Evolutionary conservation across 1,284 basidiomycete genomes (phyloP).

Genomic region (Cystobasidium pallidum): DNA sequence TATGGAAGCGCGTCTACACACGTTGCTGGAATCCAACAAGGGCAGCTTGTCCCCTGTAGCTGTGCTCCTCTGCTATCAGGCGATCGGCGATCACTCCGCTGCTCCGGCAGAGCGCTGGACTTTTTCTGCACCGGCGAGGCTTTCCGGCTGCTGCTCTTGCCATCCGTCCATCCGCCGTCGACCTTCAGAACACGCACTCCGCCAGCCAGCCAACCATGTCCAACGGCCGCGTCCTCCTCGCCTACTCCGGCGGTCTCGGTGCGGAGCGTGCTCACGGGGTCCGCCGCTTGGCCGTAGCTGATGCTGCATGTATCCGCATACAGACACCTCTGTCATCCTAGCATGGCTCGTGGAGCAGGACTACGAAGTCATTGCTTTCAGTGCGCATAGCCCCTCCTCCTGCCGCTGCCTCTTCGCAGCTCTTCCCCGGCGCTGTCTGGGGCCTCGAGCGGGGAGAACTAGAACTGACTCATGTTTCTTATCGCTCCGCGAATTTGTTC

Average conservation of each 20-base stretch:
- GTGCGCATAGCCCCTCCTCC: constrained; percentile 25
- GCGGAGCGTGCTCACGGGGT: constrained; percentile 56
- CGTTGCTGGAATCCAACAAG: too few species aligned
- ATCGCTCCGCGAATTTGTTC: not conserved
- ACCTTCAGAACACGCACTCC: not conserved
- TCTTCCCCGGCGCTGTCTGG: not conserved
- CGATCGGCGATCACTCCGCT: not conserved
- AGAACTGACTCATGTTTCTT: constrained; percentile 16
- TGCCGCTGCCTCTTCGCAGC: not conserved
- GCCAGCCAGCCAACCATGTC: constrained; percentile 17
- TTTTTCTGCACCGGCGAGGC: constrained; percentile 1
- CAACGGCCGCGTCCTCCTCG: constrained; percentile 83
- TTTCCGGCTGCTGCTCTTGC: not conserved
- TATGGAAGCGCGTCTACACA: too few species aligned
- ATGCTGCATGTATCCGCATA: not conserved
- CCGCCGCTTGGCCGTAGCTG: not conserved
- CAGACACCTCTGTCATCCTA: constrained; percentile 95
- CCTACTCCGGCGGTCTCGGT: constrained; percentile 98
- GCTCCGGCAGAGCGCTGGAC: not conserved
- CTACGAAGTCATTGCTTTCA: constrained; percentile 96
- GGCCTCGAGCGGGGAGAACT: not conserved
- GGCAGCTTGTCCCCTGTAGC: too few species aligned
- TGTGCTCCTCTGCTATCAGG: not conserved
- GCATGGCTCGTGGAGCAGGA: constrained; percentile 97
- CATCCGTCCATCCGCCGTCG: not conserved